Conservation (phyloP, 805 yeast species). For the Saturnispora mendoncae region DNA sequence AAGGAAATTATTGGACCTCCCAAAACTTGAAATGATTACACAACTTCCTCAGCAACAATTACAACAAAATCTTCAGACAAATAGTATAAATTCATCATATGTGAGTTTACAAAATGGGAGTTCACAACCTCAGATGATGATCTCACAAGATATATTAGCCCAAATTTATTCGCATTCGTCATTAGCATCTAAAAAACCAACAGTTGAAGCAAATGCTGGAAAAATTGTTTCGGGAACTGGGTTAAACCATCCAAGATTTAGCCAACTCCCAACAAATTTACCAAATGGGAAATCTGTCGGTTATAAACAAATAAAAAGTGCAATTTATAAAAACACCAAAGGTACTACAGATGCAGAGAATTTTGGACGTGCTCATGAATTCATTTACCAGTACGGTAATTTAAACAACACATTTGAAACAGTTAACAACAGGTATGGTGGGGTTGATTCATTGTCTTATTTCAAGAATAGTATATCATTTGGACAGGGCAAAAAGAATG, state of each 20-base stretch:
- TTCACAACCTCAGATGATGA: neutral
- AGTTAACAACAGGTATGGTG: slow-evolving; percentile 16
- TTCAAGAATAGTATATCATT: slow-evolving; percentile 2
- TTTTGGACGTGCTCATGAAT: slow-evolving; percentile 15
- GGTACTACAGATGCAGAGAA: slow-evolving; percentile 9
- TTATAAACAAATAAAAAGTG: slow-evolving; percentile 13
- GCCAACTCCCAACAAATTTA: slow-evolving; percentile 9
- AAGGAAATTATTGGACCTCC: neutral
- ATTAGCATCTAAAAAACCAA: neutral
- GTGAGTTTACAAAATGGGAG: neutral
- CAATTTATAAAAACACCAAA: slow-evolving; percentile 13
- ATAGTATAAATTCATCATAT: neutral
- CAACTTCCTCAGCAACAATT: neutral
- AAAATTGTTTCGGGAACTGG: slow-evolving; percentile 4
- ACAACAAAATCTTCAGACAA: neutral
- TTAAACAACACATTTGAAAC: slow-evolving; percentile 17
- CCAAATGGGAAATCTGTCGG: slow-evolving; percentile 11
- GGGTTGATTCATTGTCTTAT: slow-evolving; percentile 15
- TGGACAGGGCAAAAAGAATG: neutral
- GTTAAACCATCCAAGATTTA: slow-evolving; percentile 14
- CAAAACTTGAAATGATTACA: too few relatives aligned
- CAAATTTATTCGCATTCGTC: neutral
- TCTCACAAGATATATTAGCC: neutral
- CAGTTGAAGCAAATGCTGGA: neutral
- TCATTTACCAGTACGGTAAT: slow-evolving; percentile 15